Base-by-base conservation (phyloP, 371 early-diverging fungal genomes). In the Syncephalastrum monosporum region DNA sequence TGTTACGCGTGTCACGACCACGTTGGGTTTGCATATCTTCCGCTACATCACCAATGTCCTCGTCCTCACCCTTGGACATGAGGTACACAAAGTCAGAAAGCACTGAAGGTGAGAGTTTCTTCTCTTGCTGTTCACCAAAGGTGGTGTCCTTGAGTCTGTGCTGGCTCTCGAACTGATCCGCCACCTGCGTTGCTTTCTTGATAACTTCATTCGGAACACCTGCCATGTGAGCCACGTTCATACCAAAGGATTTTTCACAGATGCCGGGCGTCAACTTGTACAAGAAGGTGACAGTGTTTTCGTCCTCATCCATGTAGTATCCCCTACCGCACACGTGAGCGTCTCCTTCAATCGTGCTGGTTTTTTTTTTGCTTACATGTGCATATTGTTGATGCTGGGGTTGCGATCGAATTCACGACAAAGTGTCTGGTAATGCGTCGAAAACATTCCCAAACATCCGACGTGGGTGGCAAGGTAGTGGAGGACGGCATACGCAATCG, bases 401-500 rank as follows among this genome's bases (percentile, higher is more conserved):
- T 87, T 80, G 7, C 82, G 75, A 55, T 83, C 82, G 61, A 95
- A 89, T 57, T 96, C 91, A 27, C 82, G 75, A 15, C 98, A 94
- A 5, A 99, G 76, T 42, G 89, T 87, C 29, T 94, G 94, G 64
- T 99, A 99, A 77, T 99, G 99, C 2, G 99, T 99, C 23, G 94
- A 89, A 75, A 99, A 99, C 44, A 99, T 71, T 4, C 93, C 93
- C 50, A 95, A 64, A 64, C 99, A 99, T 13, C 95, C 89, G 16
- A 92, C 82, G 38, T 90, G 84, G 0, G 86, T 83, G 15, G 92
- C 82, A 14, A 99, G 71, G 50, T 95, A 86, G 58, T 95, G 90
- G 41, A 99, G 78, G 1, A 97, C 98, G 2, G 96, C 84, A 66
- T 85, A 93, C 0, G 99, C 99, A 58, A 99, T 99, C 8, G 99